Conservation (phyloP, 1,284 basidiomycete species). For the Trichosporon sp. region DNA sequence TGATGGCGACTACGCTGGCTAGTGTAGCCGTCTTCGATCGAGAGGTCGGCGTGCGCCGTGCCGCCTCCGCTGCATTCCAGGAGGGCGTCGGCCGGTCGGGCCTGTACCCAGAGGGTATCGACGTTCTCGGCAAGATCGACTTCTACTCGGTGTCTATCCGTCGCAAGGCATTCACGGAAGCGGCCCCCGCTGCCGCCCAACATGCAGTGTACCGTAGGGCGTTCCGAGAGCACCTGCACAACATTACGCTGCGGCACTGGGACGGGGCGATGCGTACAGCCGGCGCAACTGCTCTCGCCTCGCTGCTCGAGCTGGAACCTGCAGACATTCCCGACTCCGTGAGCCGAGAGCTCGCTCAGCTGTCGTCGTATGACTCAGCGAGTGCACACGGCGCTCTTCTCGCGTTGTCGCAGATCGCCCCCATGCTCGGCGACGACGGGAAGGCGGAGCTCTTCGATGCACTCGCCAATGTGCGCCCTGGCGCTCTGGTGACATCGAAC, state of each 20-base stretch:
- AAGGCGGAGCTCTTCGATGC: constrained; percentile 33
- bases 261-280: constrained; percentile 72
- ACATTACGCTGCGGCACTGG: constrained; percentile 81
- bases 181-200: constrained; percentile 79
- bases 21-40: constrained; percentile 82
- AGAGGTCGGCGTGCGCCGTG: constrained; percentile 90
- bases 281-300: constrained; percentile 69
- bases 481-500: constrained; percentile 59
- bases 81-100: constrained; percentile 89
- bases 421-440: constrained; percentile 37
- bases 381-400: constrained; percentile 79
- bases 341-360: constrained; percentile 45
- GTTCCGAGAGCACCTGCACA: constrained; percentile 69
- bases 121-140: constrained; percentile 83
- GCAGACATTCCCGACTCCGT: constrained; percentile 29
- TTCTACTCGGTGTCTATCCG: constrained; percentile 88
- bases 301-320: constrained; percentile 57
- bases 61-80: constrained; percentile 95
- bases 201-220: constrained; percentile 61
- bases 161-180: constrained; percentile 72
- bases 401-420: constrained; percentile 65
- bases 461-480: constrained; percentile 54
- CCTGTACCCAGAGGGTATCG: constrained; percentile 88
- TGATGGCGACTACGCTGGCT: constrained; percentile 66
- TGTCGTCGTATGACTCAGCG: constrained; percentile 62